Conservation (phyloP, 345 rosid genomes). For the Rubroshorea leprosula region DNA sequence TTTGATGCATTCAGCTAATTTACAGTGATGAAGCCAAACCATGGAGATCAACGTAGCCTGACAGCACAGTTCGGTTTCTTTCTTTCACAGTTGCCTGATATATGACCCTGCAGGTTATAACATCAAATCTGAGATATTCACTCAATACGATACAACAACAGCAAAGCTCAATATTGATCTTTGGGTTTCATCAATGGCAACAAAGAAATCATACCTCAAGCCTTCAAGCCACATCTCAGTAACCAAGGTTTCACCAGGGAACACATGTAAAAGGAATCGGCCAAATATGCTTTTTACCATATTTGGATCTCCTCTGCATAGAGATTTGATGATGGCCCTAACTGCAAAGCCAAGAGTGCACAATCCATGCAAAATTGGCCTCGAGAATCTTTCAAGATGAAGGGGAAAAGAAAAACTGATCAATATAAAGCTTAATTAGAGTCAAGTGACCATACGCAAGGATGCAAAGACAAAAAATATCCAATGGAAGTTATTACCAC, state of each 20-base stretch:
- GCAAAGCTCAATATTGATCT: background rate
- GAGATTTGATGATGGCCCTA: constrained; percentile 76
- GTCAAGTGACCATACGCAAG: background rate
- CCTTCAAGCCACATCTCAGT: too few relatives aligned
- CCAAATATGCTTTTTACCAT: constrained; percentile 57
- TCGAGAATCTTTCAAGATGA: constrained; percentile 59
- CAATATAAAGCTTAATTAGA: background rate
- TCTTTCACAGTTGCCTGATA: too few relatives aligned
- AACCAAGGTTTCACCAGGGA: too few relatives aligned
- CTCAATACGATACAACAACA: background rate
- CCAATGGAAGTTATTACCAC: background rate
- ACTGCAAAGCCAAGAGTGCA: constrained; percentile 81
- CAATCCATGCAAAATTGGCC: constrained; percentile 83
- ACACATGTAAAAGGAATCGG: too few relatives aligned
- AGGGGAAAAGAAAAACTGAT: constrained; percentile 15
- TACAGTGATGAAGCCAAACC: too few relatives aligned
- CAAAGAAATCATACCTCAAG: constrained; percentile 40
- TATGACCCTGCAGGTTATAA: constrained; percentile 48
- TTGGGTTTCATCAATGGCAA: background rate
- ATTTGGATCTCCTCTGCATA: constrained; percentile 59
- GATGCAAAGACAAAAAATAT: background rate
- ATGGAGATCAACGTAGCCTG: too few relatives aligned
- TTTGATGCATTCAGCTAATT: too few relatives aligned
- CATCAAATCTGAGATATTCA: constrained; percentile 12
- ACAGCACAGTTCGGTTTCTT: too few relatives aligned